A percentile compares a stretch with the other conserved stretches of the same genome.
Conservation (phyloP, 352 stramenopile species). For the Blastocystis hominis region DNA sequence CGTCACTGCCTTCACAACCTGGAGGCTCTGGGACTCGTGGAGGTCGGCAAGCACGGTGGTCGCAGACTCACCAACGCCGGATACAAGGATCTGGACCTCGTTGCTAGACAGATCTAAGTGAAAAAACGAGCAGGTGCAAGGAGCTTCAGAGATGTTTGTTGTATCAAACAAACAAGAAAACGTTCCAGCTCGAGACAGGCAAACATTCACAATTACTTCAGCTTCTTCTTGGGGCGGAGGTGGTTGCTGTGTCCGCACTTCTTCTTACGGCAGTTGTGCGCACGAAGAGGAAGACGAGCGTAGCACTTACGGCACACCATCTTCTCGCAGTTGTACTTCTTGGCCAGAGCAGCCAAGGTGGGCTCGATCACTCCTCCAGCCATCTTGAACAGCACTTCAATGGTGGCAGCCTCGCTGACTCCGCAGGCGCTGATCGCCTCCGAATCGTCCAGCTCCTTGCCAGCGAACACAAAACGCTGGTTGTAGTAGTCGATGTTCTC, state of each 20-base stretch:
- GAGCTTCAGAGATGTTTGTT: not conserved
- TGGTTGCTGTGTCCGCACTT: slow-evolving; percentile 99
- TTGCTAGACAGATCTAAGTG: slow-evolving; percentile 48
- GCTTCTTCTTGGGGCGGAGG: too few relatives aligned
- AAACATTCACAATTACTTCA: too few relatives aligned
- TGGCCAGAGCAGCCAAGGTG: slow-evolving; percentile 87
- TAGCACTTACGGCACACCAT: slow-evolving; percentile 98
- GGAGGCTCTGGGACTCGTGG: slow-evolving; percentile 49
- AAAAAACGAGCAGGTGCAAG: slow-evolving; percentile 23
- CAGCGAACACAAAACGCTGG: slow-evolving; percentile 63
- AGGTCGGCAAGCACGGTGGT: slow-evolving; percentile 11
- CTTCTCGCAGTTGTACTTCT: slow-evolving; percentile 99
- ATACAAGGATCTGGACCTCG: slow-evolving; percentile 51
- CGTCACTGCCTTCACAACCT: slow-evolving; percentile 37
- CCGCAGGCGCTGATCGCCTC: slow-evolving; percentile 62
- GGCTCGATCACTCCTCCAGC: slow-evolving; percentile 77
- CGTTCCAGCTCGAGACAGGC: slow-evolving; percentile 65
- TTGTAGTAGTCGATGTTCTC: slow-evolving; percentile 59
- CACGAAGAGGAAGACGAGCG: slow-evolving; percentile 90
- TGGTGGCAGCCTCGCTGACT: slow-evolving; percentile 63
- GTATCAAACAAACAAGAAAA: not conserved
- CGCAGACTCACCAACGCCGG: slow-evolving; percentile 43
- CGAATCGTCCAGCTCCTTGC: slow-evolving; percentile 63
- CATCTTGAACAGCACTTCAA: slow-evolving; percentile 62
- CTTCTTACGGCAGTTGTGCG: slow-evolving; percentile 99